These are phyloP conservation scores for Musa balbisiana DNA, from an alignment of 202 grass and related monocot species.

Conservation along the genomic window DNA sequence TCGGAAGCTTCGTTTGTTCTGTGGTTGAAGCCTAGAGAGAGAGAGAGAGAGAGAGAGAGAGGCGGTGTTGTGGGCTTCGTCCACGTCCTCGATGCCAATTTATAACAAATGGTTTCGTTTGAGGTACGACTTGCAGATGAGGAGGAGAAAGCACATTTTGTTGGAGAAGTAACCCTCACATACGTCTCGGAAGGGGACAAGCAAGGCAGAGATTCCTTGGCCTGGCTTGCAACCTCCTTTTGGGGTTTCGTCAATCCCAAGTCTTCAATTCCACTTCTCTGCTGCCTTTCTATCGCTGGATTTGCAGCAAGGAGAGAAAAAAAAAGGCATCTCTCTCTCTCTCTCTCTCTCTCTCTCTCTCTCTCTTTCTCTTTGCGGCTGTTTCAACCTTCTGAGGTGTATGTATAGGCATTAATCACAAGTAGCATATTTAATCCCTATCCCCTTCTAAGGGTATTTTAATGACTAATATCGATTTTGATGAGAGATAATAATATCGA, in stretches of 20 bases:
- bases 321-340: too few species aligned
- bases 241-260: background rate
- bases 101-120: background rate
- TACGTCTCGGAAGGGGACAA: background rate
- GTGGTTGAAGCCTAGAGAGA: background rate
- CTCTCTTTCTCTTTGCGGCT: background rate
- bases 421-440: too few species aligned
- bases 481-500: too few species aligned
- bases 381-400: background rate
- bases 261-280: background rate
- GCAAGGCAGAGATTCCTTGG: background rate
- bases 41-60: too few species aligned
- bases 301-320: too few species aligned
- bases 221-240: background rate
- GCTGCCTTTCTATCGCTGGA: too few species aligned
- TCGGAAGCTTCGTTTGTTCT: background rate
- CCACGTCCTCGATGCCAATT: background rate
- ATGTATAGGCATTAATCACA: too few species aligned
- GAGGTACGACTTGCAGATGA: background rate
- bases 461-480: too few species aligned
- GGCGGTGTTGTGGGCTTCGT: background rate
- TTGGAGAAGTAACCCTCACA: background rate
- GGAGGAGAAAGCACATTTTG: slow-evolving; percentile 6
- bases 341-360: background rate
- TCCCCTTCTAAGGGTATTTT: too few species aligned